Base-by-base conservation (phyloP, 2,329 filamentous ascomycete genomes). In the Periconia digitata region DNA sequence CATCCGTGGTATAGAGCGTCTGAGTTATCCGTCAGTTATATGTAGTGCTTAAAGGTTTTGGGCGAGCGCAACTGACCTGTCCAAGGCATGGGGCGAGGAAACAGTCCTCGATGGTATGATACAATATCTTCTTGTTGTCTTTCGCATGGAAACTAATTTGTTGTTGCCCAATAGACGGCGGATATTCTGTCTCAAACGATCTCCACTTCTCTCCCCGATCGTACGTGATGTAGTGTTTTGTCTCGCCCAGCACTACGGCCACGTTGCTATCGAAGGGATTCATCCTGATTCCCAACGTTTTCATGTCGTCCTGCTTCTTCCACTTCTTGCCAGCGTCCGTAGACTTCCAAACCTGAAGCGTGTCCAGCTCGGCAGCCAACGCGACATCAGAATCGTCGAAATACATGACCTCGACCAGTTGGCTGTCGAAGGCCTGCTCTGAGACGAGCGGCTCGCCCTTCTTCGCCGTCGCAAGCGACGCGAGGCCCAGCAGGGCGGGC, bases 361-460 rank as follows among this genome's bases (percentile, higher is more conserved):
- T 79, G 13, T 78, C 71, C 42, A 76, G 65, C 67, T 95, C 88
- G 61, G 87, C 85, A 66, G 90, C 85, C 39, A 97, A 73, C 50
- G 95, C 78, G 43, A 87, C 83, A 69, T 96, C 86, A 57, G 89
- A 92, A 70, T 92, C 89, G 64, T 94, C 86, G 67, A 99, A 97
- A 74, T 96, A 99, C 74, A 88, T 87, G 56, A 96, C 76, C 67
- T 85, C 85, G 45, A 74, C 68, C 1, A 90, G 89, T 45, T 79
- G 72, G 61, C 85, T 78, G 38, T 87, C 76, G 73, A 96, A 89
- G 40, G 80, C 72, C 44, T 77, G 87, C 50, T 78, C 74, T 53
- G 80, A 77, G 62, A 96, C 79, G 47, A 79, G 78, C 20, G 92
- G 92, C 41, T 78, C 77, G 63, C 85, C 81, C 58, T 79, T 86